Conservation (phyloP, 164 flowering plant genomes). For the Euptelea pleiosperma region DNA sequence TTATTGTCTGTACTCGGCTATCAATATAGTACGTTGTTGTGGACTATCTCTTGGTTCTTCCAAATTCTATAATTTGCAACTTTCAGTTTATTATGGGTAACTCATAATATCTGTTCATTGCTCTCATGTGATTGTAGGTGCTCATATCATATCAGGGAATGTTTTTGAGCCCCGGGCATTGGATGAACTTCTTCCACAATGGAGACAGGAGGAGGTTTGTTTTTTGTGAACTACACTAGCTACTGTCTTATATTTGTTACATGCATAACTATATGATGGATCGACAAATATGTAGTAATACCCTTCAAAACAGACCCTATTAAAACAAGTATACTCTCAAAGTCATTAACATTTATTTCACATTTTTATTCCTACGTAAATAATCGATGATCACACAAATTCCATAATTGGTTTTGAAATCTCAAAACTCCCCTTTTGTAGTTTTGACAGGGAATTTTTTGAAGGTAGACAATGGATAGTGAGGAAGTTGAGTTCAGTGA, state of each 20-base stretch:
- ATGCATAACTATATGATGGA: not conserved
- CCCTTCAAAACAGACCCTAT: too few species aligned
- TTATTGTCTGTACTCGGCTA: not conserved
- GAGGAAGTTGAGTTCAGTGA: too few species aligned
- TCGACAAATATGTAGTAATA: too few species aligned
- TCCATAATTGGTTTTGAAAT: too few species aligned
- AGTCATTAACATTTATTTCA: too few species aligned
- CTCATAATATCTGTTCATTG: conserved; percentile 1
- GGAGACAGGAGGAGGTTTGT: conserved; percentile 81
- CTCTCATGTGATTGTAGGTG: conserved; percentile 47
- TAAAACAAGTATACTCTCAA: too few species aligned
- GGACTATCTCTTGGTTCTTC: not conserved
- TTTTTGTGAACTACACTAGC: not conserved
- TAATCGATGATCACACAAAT: too few species aligned
- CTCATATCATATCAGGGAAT: conserved; percentile 92
- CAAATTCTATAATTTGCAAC: not conserved
- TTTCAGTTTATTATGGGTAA: not conserved
- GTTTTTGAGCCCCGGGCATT: conserved; percentile 94
- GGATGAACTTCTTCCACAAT: conserved; percentile 84
- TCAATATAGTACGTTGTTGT: not conserved
- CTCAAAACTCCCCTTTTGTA: too few species aligned
- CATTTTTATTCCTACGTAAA: too few species aligned
- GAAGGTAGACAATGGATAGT: too few species aligned
- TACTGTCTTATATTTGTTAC: not conserved
- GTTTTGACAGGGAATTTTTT: too few species aligned